Evolutionary conservation across 176 grass and related monocot species (phyloP).

Genomic region (Oryza coarctata): DNA sequence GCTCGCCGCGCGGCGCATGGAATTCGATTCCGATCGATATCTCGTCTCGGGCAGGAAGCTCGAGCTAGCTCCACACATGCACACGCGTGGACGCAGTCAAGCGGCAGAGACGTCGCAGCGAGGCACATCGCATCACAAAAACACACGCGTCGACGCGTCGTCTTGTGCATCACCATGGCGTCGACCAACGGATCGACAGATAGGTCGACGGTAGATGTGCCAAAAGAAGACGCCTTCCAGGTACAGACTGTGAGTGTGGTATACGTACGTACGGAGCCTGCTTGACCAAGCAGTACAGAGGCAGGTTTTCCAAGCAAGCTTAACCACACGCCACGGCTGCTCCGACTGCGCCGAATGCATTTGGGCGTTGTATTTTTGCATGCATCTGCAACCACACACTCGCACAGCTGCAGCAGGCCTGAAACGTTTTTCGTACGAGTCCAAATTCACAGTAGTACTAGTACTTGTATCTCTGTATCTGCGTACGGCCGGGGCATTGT

Average conservation of each 20-base stretch:
- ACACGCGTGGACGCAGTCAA: not conserved
- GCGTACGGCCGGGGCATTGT: not conserved
- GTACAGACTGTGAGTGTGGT: not conserved
- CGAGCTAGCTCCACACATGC: not conserved
- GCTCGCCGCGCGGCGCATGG: not conserved
- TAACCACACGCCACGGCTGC: slow-evolving; percentile 17
- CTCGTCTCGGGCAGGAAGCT: slow-evolving; percentile 28
- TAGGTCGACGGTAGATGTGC: not conserved
- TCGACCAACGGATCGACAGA: not conserved
- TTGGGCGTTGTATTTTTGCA: not conserved
- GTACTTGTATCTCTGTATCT: not conserved
- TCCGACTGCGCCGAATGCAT: not conserved
- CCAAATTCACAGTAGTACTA: not conserved
- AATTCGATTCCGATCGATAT: slow-evolving; percentile 21
- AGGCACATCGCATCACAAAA: not conserved
- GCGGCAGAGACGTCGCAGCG: not conserved
- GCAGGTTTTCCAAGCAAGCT: slow-evolving; percentile 21
- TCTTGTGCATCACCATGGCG: slow-evolving; percentile 30
- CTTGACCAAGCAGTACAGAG: not conserved
- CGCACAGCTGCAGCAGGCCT: not conserved
- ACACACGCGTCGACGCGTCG: not conserved
- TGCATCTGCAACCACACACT: not conserved
- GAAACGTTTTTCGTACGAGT: not conserved
- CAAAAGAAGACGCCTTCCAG: not conserved
- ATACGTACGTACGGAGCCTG: not conserved